Evolutionary conservation across 1,139 yeast species (phyloP), one percentile per base, ranked within the genome.

Genomic region (Taphrina pruni): DNA sequence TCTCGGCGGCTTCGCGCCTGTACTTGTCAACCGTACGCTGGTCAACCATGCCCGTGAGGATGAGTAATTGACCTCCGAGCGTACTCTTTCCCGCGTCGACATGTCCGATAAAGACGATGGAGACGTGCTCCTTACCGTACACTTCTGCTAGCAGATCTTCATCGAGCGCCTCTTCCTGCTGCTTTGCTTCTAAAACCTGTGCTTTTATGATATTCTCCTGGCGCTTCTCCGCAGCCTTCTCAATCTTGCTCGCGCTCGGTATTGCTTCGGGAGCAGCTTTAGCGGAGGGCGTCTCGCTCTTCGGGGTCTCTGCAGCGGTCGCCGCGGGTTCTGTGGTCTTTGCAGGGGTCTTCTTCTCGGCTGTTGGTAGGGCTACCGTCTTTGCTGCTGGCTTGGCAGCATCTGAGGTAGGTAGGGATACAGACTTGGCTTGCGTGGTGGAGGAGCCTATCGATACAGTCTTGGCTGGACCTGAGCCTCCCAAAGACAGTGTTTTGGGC

Each of bases 21-120:
- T 93, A 93, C 81, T 94, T 94, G 74, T 94, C 99, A 73, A 95
- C 95, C n/a, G 98, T 94, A 83, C 99, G 91, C 84, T 94, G 94
- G 81, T 94, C 99, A 71, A 94, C 99, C 60, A 97, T 90, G 71
- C 98, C 98, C 51, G 98, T 93, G 77, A 94, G 83, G 79, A 85
- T 94, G 74, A 94, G 85, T 76, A 94, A 83, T 80, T 94, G 94
- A 81, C 99, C 99, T 78, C 99, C 99, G 97, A 95, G 92, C 73
- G 99, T 94, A 69, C 97, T 91, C 81, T 94, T 94, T 78, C 99
- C 99, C 55, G 99, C 99, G 84, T 94, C 99, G 75, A 94, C 99
- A 79, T 94, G 99, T 75, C 99, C 99, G 98, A 94, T 95, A 81
- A 94, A 94, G 76, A 94, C 92, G 76, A 94, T 89, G 46, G 97